These are phyloP conservation scores for Cerrena zonata DNA, from an alignment of 1,284 basidiomycete species.

Conservation along the genomic window DNA sequence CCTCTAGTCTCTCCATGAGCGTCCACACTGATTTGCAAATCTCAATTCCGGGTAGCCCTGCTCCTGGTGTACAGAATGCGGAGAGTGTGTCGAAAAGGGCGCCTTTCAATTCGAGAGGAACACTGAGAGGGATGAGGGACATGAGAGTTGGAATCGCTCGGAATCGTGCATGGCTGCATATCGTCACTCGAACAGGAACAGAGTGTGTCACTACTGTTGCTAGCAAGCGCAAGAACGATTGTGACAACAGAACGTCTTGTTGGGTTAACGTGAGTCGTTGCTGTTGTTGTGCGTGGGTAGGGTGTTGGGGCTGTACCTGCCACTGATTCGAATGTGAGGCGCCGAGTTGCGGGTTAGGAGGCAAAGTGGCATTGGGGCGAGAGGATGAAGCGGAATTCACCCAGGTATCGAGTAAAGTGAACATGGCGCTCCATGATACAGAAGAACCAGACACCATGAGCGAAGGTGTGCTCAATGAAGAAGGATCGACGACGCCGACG, in stretches of 20 bases:
- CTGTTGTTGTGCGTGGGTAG: slow-evolving; percentile 32
- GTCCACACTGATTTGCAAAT: slow-evolving; percentile 80
- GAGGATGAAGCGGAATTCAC: slow-evolving; percentile 28
- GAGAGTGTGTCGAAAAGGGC: slow-evolving; percentile 78
- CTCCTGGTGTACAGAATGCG: slow-evolving; percentile 78
- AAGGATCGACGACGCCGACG: slow-evolving; percentile 36
- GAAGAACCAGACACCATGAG: slow-evolving; percentile 29
- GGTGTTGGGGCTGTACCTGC: slow-evolving; percentile 27
- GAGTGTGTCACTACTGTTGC: slow-evolving; percentile 77
- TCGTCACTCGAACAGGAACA: slow-evolving; percentile 70
- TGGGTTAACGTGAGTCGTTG: slow-evolving; percentile 46
- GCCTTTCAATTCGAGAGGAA: slow-evolving; percentile 89
- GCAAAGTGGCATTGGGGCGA: slow-evolving; percentile 22
- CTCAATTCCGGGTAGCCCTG: slow-evolving; percentile 67
- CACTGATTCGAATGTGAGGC: slow-evolving; percentile 29
- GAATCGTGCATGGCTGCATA: slow-evolving; percentile 75
- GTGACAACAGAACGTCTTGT: slow-evolving; percentile 74
- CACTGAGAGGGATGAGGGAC: slow-evolving; percentile 71
- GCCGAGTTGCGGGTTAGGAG: slow-evolving; percentile 27
- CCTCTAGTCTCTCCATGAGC: slow-evolving; percentile 76
- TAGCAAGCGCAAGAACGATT: slow-evolving; percentile 78
- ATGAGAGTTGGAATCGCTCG: slow-evolving; percentile 77
- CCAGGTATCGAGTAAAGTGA: slow-evolving; percentile 52
- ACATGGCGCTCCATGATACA: slow-evolving; percentile 47
- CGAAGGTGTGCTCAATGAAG: slow-evolving; percentile 13